Percentiles rank a stretch among this genome's conserved stretches.
Conservation (phyloP, 495 filamentous ascomycete species). For the Hypoxylon perforatum region DNA sequence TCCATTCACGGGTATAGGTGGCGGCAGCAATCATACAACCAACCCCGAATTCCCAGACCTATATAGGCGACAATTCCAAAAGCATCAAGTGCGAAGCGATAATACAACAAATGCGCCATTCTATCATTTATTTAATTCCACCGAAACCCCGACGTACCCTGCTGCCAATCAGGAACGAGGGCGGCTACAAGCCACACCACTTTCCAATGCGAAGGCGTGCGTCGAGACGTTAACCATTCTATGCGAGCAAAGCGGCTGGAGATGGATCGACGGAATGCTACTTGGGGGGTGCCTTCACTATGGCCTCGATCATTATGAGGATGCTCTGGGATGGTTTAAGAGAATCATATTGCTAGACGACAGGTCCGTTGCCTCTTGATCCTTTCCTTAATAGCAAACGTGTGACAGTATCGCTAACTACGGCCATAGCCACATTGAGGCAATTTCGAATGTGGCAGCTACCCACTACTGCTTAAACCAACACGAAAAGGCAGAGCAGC, state of each 20-base stretch:
- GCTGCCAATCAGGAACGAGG: slow-evolving; percentile 16
- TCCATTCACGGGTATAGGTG: slow-evolving; percentile 7
- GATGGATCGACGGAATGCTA: slow-evolving; percentile 95
- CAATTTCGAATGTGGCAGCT: slow-evolving; percentile 91
- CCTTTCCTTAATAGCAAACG: neutral
- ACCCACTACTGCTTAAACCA: slow-evolving; percentile 85
- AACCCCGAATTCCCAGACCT: slow-evolving; percentile 32
- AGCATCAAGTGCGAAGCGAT: slow-evolving; percentile 30
- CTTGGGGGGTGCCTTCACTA: slow-evolving; percentile 94
- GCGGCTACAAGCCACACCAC: slow-evolving; percentile 37
- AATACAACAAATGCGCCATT: slow-evolving; percentile 29
- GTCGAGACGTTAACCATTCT: slow-evolving; percentile 83
- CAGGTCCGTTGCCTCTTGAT: slow-evolving; percentile 66
- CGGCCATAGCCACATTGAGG: slow-evolving; percentile 82
- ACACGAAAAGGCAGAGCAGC: slow-evolving; percentile 83
- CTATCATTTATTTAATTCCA: slow-evolving; percentile 36
- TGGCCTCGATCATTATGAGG: slow-evolving; percentile 86
- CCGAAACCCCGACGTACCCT: slow-evolving; percentile 26
- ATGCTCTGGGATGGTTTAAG: slow-evolving; percentile 88
- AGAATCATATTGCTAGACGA: slow-evolving; percentile 84
- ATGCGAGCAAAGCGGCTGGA: slow-evolving; percentile 88
- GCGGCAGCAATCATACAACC: slow-evolving; percentile 6
- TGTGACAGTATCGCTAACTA: slow-evolving; percentile 43
- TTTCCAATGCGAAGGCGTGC: slow-evolving; percentile 70
- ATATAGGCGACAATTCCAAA: slow-evolving; percentile 24